A percentile compares a stretch with the other conserved stretches of the same genome.
Conservation (phyloP, 2,329 filamentous ascomycete species). For the Cryoendolithus antarcticus region DNA sequence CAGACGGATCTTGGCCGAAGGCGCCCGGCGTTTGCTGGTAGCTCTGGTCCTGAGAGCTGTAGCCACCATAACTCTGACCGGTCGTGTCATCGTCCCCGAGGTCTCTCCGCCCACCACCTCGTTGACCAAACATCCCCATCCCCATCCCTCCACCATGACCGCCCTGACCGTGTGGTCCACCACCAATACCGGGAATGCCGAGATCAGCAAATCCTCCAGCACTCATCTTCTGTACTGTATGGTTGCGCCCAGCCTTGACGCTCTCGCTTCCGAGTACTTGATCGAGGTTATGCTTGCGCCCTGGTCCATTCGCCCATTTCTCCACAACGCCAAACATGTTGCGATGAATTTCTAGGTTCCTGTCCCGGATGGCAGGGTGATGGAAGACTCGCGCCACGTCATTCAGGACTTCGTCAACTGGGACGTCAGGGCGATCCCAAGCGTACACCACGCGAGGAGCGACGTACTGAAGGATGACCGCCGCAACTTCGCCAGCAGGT, state of each 20-base stretch:
- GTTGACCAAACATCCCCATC: conserved; percentile 4
- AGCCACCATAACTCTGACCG: not conserved
- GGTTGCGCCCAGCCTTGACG: conserved; percentile 73
- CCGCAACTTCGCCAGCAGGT: conserved; percentile 36
- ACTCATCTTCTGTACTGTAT: conserved; percentile 29
- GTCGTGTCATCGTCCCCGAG: not conserved
- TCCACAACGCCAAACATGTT: conserved; percentile 83
- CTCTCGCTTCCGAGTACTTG: conserved; percentile 68
- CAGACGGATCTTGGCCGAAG: conserved; percentile 2
- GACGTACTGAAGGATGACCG: conserved; percentile 64
- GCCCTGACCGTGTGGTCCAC: conserved; percentile 9
- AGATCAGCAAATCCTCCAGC: not conserved
- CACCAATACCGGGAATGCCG: not conserved
- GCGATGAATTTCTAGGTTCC: conserved; percentile 64
- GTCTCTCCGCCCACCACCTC: not conserved
- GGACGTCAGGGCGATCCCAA: conserved; percentile 77
- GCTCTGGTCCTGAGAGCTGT: conserved; percentile 2
- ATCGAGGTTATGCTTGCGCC: conserved; percentile 53
- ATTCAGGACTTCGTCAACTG: conserved; percentile 69
- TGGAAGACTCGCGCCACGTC: conserved; percentile 80
- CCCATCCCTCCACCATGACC: conserved; percentile 6
- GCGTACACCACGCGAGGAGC: conserved; percentile 82
- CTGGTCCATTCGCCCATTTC: conserved; percentile 48
- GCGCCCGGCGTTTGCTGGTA: conserved; percentile 1
- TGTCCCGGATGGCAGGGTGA: conserved; percentile 72